Evolutionary conservation across 2,329 filamentous ascomycete genomes (phyloP).

Genomic region (Trichoderma brevicompactum): DNA sequence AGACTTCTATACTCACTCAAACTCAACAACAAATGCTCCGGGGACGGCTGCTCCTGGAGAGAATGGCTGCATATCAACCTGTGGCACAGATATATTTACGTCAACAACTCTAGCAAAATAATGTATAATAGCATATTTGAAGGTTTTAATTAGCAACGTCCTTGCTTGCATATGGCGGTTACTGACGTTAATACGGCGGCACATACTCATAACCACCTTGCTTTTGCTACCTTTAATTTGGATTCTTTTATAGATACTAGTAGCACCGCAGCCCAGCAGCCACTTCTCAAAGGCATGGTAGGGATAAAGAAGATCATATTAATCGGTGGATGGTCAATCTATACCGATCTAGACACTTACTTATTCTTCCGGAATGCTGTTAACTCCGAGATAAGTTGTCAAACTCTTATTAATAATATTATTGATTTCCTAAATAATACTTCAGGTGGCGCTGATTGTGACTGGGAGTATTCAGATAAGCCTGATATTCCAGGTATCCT

Average conservation of each 20-base stretch:
- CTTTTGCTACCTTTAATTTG: background rate
- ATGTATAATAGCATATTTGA: conserved; percentile 2
- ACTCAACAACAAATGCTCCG: too few relatives aligned
- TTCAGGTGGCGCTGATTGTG: conserved; percentile 48
- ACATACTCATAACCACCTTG: background rate
- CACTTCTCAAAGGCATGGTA: background rate
- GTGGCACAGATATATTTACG: conserved; percentile 30
- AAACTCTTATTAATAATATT: conserved; percentile 41
- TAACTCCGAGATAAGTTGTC: conserved; percentile 37
- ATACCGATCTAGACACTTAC: conserved; percentile 29
- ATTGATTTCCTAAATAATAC: conserved; percentile 43
- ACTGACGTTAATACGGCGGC: background rate
- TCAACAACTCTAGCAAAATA: background rate
- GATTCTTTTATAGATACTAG: background rate
- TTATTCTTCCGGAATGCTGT: conserved; percentile 33
- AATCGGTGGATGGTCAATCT: conserved; percentile 39
- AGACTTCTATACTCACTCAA: too few relatives aligned
- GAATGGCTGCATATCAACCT: conserved; percentile 36
- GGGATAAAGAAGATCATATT: conserved; percentile 36
- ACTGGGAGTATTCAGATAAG: conserved; percentile 48
- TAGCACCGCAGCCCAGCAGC: background rate
- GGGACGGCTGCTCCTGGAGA: background rate
- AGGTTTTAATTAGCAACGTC: background rate
- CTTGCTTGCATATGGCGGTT: background rate
- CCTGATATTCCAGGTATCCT: conserved; percentile 40